Base-by-base conservation (phyloP, 441 rosid species). In the Cnidoscolus chayamansa region DNA sequence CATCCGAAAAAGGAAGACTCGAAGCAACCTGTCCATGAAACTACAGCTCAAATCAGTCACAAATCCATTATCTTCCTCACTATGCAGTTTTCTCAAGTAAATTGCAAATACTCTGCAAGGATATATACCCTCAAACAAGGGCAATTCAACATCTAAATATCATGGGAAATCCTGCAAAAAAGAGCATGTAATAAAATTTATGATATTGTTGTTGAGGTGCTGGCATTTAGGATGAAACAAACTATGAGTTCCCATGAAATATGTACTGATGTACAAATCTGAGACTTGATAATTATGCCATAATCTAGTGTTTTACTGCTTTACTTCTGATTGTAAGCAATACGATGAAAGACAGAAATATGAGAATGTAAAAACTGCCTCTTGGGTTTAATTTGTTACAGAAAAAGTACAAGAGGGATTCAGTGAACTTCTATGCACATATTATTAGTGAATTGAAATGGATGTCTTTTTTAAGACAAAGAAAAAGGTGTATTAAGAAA, bases 71-170 rank as follows among this genome's bases (percentile, higher is more conserved):
- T 37, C 50, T 72, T 60, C 32, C 65, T 17, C 64, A 3, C 15
- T 48, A 30, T 54, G 17, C 71, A 61, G 58, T 9, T 60, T 63
- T 63, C 60, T 20, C 65, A 10, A 59, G 55, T 11, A 80, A 74
- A 84, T 76, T 43, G 74, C 80, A 2, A 2, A 15, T 40, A 35
- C 43, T 69, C 15, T 67, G 20, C 55, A 61, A 32, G 35, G 30
- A 55, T 60, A 25, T 25, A 25, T 25, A 31, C 13, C n/a, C 10
- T 4, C n/a, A 40, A 35, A 61, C 7, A 51, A 54, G 1, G 59
- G 32, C 56, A 35, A 65, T 37, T 56, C 32, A 20, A 10, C 13
- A 13, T 35, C 16, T 40, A 4, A 40, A 60, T 2, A 49, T 58
- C 67, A 67, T 5, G 5, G 51, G 76, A 50, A 15, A 7, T 60